These are phyloP conservation scores for Curvularia lunata DNA, from an alignment of 2,329 filamentous ascomycete species.

Conservation along the genomic window DNA sequence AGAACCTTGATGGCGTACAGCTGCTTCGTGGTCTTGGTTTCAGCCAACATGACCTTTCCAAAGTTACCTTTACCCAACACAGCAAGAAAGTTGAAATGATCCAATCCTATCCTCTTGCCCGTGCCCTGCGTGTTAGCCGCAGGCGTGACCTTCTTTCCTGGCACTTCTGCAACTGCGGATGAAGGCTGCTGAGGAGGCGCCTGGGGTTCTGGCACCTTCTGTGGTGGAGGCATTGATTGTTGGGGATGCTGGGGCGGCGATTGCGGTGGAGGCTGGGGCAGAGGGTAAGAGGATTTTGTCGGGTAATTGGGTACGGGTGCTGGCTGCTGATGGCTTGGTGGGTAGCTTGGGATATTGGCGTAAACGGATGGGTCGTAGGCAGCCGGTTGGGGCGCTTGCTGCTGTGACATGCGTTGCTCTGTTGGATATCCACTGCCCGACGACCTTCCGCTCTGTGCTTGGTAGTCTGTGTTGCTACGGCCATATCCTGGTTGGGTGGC, in stretches of 20 bases:
- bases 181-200: constrained; percentile 45
- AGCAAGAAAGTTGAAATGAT: constrained; percentile 99
- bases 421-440: constrained; percentile 47
- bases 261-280: constrained; percentile 56
- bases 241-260: constrained; percentile 56
- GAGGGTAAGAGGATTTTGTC: constrained; percentile 46
- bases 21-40: constrained; percentile 90
- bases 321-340: constrained; percentile 41
- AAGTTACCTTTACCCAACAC: constrained; percentile 99
- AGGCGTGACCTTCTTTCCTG: constrained; percentile 66
- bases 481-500: constrained; percentile 51
- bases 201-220: constrained; percentile 32
- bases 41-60: constrained; percentile 98
- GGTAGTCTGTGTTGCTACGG: constrained; percentile 54
- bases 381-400: constrained; percentile 58
- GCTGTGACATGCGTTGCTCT: constrained; percentile 50
- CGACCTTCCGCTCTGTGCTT: constrained; percentile 37
- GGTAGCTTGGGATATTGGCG: constrained; percentile 56
- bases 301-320: constrained; percentile 39
- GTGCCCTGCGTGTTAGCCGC: constrained; percentile 72
- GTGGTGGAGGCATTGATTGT: constrained; percentile 54
- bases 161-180: constrained; percentile 41
- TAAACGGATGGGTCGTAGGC: constrained; percentile 82
- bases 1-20: constrained; percentile 98
- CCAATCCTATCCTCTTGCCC: constrained; percentile 85